These are phyloP conservation scores for Asterochloris sp. DNA, from an alignment of 139 green algal genomes.

Conservation along the genomic window DNA sequence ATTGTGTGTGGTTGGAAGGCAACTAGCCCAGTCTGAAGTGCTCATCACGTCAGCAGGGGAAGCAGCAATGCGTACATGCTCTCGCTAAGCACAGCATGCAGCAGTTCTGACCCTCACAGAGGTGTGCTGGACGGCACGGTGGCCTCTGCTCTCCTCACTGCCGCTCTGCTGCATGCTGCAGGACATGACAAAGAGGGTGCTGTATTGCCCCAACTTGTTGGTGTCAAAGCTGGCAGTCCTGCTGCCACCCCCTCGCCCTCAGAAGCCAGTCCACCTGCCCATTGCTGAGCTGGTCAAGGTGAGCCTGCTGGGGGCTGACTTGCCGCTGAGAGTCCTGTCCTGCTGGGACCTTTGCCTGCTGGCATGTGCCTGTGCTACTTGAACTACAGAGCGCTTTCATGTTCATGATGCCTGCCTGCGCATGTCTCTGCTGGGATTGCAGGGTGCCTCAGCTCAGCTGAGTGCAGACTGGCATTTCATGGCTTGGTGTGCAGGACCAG, in stretches of 20 bases:
- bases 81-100: too few relatives aligned
- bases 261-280: constrained; percentile 49
- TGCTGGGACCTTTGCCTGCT: background rate
- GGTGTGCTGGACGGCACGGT: background rate
- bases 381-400: too few relatives aligned
- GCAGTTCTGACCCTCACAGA: background rate
- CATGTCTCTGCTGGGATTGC: too few relatives aligned
- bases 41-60: background rate
- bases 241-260: background rate
- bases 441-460: too few relatives aligned
- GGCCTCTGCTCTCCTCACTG: background rate
- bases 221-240: constrained; percentile 1
- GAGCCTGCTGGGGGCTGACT: background rate
- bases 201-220: constrained; percentile 51
- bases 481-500: too few relatives aligned
- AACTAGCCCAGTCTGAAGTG: background rate
- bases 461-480: too few relatives aligned
- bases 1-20: background rate
- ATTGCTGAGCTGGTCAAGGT: constrained; percentile 52
- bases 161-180: constrained; percentile 22
- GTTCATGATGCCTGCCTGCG: too few relatives aligned
- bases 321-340: background rate
- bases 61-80: background rate
- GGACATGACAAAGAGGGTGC: constrained; percentile 37
- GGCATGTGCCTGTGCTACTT: background rate